Percentiles rank a stretch among this genome's conserved stretches.
Evolutionary conservation across 805 yeast genomes (phyloP).

Genomic region (Myxozyma neotropica): DNA sequence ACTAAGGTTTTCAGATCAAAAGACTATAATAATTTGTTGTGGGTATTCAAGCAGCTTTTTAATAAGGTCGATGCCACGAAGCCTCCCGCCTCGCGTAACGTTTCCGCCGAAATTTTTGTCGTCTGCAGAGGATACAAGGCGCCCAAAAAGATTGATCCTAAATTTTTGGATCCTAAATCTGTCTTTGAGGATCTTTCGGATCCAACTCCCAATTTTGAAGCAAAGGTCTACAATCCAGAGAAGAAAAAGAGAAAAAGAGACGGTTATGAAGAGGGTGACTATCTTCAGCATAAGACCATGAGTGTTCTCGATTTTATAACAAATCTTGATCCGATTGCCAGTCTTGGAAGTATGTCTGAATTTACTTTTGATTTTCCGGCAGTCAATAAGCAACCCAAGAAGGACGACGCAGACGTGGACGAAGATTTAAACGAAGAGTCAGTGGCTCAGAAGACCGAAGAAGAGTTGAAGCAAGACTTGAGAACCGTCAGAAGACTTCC

Average conservation of each 20-base stretch:
- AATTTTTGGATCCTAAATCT: conserved; percentile 85
- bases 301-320: conserved; percentile 79
- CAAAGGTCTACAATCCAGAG: conserved; percentile 93
- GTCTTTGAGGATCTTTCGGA: conserved; percentile 89
- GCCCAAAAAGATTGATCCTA: conserved; percentile 91
- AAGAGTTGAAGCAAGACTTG: conserved; percentile 54
- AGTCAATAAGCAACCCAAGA: not conserved
- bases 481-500: conserved; percentile 64
- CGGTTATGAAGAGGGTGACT: conserved; percentile 96
- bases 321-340: conserved; percentile 78
- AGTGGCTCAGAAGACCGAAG: not conserved
- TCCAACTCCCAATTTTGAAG: conserved; percentile 64
- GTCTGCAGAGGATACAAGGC: conserved; percentile 96
- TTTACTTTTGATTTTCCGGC: conserved; percentile 54
- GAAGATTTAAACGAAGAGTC: conserved; percentile 19
- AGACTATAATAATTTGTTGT: conserved; percentile 93
- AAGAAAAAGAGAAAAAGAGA: conserved; percentile 85
- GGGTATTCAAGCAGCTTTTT: conserved; percentile 96
- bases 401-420: conserved; percentile 6
- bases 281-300: conserved; percentile 67
- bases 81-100: conserved; percentile 98
- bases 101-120: conserved; percentile 97
- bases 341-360: conserved; percentile 72
- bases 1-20: conserved; percentile 98
- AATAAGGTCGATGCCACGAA: conserved; percentile 98